Evolutionary conservation across 2,329 filamentous ascomycete species (phyloP), one percentile per base, ranked within the genome.

Genomic region (Venturia pyrina): DNA sequence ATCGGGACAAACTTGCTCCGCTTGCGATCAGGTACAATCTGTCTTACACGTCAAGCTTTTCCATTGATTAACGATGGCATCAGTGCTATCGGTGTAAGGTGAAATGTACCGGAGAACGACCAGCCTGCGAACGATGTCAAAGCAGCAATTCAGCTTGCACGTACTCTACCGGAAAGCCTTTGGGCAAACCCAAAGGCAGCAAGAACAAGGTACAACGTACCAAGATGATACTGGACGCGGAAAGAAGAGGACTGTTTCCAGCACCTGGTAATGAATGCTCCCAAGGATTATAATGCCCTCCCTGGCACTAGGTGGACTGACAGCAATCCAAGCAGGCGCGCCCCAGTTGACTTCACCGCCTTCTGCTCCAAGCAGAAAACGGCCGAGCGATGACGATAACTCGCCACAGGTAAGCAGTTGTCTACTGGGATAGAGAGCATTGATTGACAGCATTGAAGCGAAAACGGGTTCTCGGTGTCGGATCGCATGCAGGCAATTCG

Each of bases 11-110:
- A 21, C 62, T 15, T 66, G 64, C 24, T 62, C 64, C n/a, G 64
- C 64, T 48, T 66, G 64, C 28, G 64, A 66, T 53, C 64, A 66
- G 44, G 64, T 66, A 62, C 10, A 40, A 2, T 4, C 19, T 13
- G 5, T 13, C 32, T 41, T 11, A 19, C 37, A 2, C 13, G 19
- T 41, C 17, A 17, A 28, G 3, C 19, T 17, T 32, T 60, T 15
- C 53, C 15, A 1, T 60, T 53, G 5, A 21, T 32, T 59, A 24
- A 57, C 53, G 1, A 11, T 41, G 6, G 24, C 24, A 48, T 32
- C 21, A 66, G 64, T 66, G 64, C 28, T 66, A 66, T 28, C 10
- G 64, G 11, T 66, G 64, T 21, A 66, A 66, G 62, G 64, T 66
- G 5, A 37, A 46, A 61, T 66, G 64, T 21, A 28, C 64, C 15